These are phyloP conservation scores for Syncephalis fuscata DNA, from an alignment of 371 early-diverging fungal genomes.

Conservation along the genomic window DNA sequence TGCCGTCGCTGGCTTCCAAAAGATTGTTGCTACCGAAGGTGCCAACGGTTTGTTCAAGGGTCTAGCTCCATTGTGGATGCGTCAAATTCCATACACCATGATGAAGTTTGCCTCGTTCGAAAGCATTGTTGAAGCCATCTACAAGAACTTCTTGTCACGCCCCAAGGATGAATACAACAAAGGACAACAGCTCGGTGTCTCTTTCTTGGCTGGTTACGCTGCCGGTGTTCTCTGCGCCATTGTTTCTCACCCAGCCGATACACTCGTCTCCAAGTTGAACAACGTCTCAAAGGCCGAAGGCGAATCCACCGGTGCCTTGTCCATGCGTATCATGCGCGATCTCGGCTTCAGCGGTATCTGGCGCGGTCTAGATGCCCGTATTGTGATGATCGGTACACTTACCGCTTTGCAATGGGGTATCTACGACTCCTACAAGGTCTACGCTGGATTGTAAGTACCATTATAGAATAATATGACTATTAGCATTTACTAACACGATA, in stretches of 20 bases:
- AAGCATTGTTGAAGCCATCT: constrained; percentile 51
- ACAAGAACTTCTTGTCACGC: constrained; percentile 37
- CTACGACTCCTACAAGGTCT: constrained; percentile 47
- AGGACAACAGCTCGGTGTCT: constrained; percentile 59
- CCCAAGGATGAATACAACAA: constrained; percentile 62
- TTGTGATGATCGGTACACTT: constrained; percentile 66
- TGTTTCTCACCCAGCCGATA: constrained; percentile 86
- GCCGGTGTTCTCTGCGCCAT: constrained; percentile 80
- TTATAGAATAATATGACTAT: too few relatives aligned
- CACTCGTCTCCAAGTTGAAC: constrained; percentile 70
- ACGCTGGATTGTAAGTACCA: constrained; percentile 19
- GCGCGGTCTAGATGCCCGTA: constrained; percentile 52
- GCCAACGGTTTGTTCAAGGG: constrained; percentile 54
- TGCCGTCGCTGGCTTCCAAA: constrained; percentile 41
- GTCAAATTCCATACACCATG: constrained; percentile 89
- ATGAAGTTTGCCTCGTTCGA: constrained; percentile 83
- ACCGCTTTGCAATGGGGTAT: constrained; percentile 55
- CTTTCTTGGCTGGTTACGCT: constrained; percentile 76
- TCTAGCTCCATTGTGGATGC: constrained; percentile 58
- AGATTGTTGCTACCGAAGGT: constrained; percentile 40
- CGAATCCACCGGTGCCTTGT: constrained; percentile 27
- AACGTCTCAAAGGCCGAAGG: constrained; percentile 44
- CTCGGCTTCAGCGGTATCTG: constrained; percentile 38
- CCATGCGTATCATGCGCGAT: constrained; percentile 34
- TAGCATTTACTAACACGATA: too few relatives aligned